Base-by-base conservation (phyloP, 805 yeast genomes). In the Pichia deserticola region DNA sequence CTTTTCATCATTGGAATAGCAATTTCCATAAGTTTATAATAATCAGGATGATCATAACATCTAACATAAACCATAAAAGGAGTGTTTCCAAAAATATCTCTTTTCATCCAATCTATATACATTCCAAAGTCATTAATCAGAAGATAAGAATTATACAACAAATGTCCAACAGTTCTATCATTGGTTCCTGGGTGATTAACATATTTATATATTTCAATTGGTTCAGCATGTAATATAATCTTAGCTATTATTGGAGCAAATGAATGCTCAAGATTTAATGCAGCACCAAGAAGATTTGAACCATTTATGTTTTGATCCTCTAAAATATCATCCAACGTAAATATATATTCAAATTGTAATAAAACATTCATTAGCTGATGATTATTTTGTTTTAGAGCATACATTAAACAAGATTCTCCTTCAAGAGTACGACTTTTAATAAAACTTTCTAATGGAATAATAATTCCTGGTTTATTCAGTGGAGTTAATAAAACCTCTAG, bases 11-110 rank as follows among this genome's bases (percentile, higher is more conserved):
- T 66, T 1, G 60, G 54, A 47, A 84, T 73, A 0, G 81, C 78
- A 11, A 60, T 64, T 15, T 55, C 44, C 5, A 87, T 66, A 57
- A 87, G 60, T 4, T 60, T 59, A 2, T 70, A 61, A 62, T 89
- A 90, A 35, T 79, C 65, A 0, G 77, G 68, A 55, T 86, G 89
- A 62, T 89, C 97, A 64, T 90, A 90, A 54, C 89, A 80, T 48
- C 96, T 68, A 54, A 88, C 81, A 3, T 87, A 66, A 2, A 88
- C 76, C 64, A 85, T 79, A 9, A 92, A 67, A 0, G 97, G 95
- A 0, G 97, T 87, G 57, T 86, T 87, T 0, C 82, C 79, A 51
- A 76, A 79, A 11, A 58, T 54, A 60, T 90, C 97, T 46, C 75
- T 75, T 12, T 66, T 61, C 7, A 70, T 72, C 97, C 97, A 92